A percentile compares a stretch with the other conserved stretches of the same genome.
Evolutionary conservation across 345 rosid genomes (phyloP).

Genomic region (Sisymbrium altissimum): DNA sequence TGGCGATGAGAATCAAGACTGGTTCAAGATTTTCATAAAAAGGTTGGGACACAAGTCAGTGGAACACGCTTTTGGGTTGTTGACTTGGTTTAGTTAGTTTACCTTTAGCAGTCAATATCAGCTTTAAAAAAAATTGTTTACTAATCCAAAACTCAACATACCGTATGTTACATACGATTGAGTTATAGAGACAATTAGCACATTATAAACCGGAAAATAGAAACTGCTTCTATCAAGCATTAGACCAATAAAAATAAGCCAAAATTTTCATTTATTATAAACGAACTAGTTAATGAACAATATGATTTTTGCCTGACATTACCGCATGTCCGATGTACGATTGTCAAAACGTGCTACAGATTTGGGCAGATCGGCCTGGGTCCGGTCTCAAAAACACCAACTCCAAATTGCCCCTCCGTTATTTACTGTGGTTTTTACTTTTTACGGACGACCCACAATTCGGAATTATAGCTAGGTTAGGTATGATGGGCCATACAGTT

Average conservation of each 20-base stretch:
- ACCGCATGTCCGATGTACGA: too few relatives aligned
- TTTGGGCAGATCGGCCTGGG: too few relatives aligned
- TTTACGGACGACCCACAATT: too few relatives aligned
- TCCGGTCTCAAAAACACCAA: too few relatives aligned
- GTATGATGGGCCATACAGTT: neutral
- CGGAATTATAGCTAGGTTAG: too few relatives aligned
- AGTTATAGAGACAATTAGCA: neutral
- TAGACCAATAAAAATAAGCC: neutral
- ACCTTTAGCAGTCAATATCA: neutral
- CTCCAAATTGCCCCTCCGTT: too few relatives aligned
- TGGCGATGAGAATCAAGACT: constrained; percentile 12
- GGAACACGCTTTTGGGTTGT: constrained; percentile 18
- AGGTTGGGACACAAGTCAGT: constrained; percentile 31
- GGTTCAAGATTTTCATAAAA: constrained; percentile 16
- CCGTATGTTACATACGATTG: too few relatives aligned
- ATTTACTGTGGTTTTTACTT: too few relatives aligned
- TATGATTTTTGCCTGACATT: neutral
- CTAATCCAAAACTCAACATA: neutral
- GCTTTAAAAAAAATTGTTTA: neutral
- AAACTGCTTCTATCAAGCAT: neutral
- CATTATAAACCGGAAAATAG: neutral
- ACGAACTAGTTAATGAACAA: neutral
- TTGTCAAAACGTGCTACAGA: too few relatives aligned
- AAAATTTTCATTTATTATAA: neutral
- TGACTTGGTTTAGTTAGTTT: constrained; percentile 13